Conservation (phyloP, 176 grass and related monocot species). For the Pontederia crassipes region DNA sequence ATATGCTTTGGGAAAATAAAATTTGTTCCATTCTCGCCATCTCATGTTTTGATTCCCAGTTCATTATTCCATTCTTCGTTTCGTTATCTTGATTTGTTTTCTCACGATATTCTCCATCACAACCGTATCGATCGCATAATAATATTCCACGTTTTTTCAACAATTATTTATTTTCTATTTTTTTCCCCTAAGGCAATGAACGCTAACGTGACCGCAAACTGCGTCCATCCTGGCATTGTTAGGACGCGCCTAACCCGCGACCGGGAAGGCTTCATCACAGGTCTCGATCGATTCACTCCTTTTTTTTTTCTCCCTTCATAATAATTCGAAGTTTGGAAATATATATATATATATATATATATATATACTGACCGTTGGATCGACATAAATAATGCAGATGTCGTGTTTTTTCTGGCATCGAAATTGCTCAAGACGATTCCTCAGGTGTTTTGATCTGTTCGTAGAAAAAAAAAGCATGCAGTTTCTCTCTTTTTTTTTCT, state of each 20-base stretch:
- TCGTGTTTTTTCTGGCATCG: conserved; percentile 74
- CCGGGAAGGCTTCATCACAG: conserved; percentile 68
- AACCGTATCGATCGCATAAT: no score
- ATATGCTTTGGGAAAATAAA: neutral
- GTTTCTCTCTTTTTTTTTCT: no score
- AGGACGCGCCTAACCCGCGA: conserved; percentile 87
- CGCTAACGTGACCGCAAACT: conserved; percentile 77
- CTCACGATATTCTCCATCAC: neutral
- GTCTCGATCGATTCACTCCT: neutral
- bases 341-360: neutral
- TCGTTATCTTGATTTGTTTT: neutral
- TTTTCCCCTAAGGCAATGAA: conserved; percentile 33
- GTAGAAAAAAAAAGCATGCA: no score
- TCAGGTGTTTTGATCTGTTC: no score
- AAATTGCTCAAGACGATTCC: conserved; percentile 95
- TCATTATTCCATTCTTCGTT: neutral
- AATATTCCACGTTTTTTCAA: no score
- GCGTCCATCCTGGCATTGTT: conserved; percentile 91
- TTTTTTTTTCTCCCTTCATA: no score
- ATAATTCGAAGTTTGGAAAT: no score
- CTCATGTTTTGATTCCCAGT: no score
- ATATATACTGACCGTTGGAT: neutral
- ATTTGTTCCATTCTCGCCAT: neutral
- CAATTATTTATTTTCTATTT: neutral
- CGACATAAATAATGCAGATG: conserved; percentile 32